Base-by-base conservation (phyloP, 164 flowering plant species). In the Cinnamomum micranthum region DNA sequence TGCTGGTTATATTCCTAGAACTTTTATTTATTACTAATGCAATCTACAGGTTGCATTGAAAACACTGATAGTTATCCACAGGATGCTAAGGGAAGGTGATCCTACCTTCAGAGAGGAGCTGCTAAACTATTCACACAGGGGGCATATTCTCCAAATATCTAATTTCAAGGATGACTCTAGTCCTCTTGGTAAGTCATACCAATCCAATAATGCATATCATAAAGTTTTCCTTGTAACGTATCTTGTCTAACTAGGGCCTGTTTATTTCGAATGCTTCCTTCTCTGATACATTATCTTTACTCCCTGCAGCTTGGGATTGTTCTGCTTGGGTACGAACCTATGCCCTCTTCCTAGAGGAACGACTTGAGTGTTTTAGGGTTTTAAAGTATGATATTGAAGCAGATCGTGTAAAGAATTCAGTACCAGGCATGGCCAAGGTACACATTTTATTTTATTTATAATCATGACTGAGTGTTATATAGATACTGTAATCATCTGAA, bases 131-230 rank as follows among this genome's bases (percentile, higher is more conserved):
- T 85, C 97, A 4, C 85, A 76, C 12, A 85, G 91, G 77, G 93
- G 92, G 69, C 86, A 87, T 66, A 71, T 92, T 79, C 89, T 96
- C 77, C 97, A 94, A 76, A 85, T 92, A 55, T 87, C 95, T 64
- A 92, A 92, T 81, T 96, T 96, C 80, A 96, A 92, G 82, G 99
- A 96, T 80, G 99, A 96, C 71, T 90, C 98, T 7, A 88, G 98
- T 74, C 89, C 97, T 81, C 90, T 89, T 55, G 98, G 98, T 96
- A 86, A 74, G 24, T 60, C 24, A 22, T 47, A 31, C 20, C 3
- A 4, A 27, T 17, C 72, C 33, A 51, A 27, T 6, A 24, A 14
- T 71, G 3, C 28, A 22, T 28, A 58, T 14, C 65, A 25, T 58
- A 24, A 58, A 13, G 19, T 24, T 17, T 55, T 55, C 9, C 9